Conservation (phyloP, 1,284 basidiomycete genomes). For the Ustilago hordei region DNA sequence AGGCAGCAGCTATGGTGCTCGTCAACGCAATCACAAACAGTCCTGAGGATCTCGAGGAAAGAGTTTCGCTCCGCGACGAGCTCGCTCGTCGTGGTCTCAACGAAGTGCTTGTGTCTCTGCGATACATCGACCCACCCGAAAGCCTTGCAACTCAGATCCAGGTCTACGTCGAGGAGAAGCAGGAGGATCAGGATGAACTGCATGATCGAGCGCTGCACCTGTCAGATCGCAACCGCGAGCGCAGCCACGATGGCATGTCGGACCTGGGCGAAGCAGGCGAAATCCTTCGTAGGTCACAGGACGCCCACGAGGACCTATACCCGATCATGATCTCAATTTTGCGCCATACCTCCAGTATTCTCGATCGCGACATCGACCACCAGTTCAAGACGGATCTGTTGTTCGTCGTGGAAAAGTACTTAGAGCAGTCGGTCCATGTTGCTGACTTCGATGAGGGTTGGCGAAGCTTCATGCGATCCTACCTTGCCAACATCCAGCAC, state of each 20-base stretch:
- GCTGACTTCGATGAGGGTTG: constrained; percentile 79
- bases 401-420: constrained; percentile 77
- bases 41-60: constrained; percentile 81
- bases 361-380: constrained; percentile 76
- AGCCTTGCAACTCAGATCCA: constrained; percentile 79
- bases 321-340: constrained; percentile 70
- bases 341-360: constrained; percentile 74
- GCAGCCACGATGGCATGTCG: constrained; percentile 23
- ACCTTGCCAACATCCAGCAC: constrained; percentile 76
- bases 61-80: constrained; percentile 83
- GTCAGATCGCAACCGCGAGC: constrained; percentile 27
- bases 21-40: constrained; percentile 84
- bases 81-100: constrained; percentile 83
- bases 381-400: constrained; percentile 77
- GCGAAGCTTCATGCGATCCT: constrained; percentile 76
- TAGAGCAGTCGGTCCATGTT: constrained; percentile 75
- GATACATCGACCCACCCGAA: constrained; percentile 82
- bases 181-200: constrained; percentile 87
- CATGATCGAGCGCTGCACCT: constrained; percentile 46
- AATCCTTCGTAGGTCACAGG: constrained; percentile 41
- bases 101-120: constrained; percentile 81
- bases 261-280: constrained; percentile 48
- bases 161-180: constrained; percentile 86
- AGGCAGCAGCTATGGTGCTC: constrained; percentile 79
- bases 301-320: constrained; percentile 64